Conservation (phyloP, 2,329 filamentous ascomycete species). For the Exophiala alcalophila region DNA sequence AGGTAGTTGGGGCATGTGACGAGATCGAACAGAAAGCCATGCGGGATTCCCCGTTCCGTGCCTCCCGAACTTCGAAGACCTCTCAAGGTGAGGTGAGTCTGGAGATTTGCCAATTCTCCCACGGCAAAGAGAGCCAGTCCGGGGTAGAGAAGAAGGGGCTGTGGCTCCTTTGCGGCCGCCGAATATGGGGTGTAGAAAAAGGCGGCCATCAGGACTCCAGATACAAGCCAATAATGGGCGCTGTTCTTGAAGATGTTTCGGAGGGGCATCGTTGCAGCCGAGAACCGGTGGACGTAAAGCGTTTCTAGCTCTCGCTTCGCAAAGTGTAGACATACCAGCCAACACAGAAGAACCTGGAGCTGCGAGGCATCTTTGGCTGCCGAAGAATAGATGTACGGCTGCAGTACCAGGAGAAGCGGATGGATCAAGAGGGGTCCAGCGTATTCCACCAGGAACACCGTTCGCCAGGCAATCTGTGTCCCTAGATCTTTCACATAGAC, state of each 20-base stretch:
- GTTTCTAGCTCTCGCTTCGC: conserved; percentile 94
- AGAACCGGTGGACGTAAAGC: conserved; percentile 91
- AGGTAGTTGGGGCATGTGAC: conserved; percentile 98
- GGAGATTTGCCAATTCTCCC: conserved; percentile 76
- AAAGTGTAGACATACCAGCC: conserved; percentile 78
- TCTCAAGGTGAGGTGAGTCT: conserved; percentile 75
- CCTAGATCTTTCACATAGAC: conserved; percentile 92
- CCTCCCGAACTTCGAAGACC: conserved; percentile 73
- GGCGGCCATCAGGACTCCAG: conserved; percentile 76
- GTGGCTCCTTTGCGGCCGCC: conserved; percentile 55
- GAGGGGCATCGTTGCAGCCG: conserved; percentile 86
- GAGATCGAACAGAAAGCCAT: conserved; percentile 75
- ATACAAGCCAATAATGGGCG: conserved; percentile 86
- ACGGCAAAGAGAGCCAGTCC: conserved; percentile 71
- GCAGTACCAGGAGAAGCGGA: conserved; percentile 65
- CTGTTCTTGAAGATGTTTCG: conserved; percentile 93
- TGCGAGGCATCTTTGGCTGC: conserved; percentile 54
- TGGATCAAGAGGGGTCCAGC: conserved; percentile 88
- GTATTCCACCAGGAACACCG: conserved; percentile 94
- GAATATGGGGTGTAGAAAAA: conserved; percentile 79
- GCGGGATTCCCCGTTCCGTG: conserved; percentile 83
- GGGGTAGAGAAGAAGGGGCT: conserved; percentile 58
- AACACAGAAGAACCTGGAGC: conserved; percentile 69
- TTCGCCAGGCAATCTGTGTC: conserved; percentile 84
- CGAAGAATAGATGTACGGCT: conserved; percentile 67